Base-by-base conservation (phyloP, 495 filamentous ascomycete species). In the Amphirosellinia nigrospora region DNA sequence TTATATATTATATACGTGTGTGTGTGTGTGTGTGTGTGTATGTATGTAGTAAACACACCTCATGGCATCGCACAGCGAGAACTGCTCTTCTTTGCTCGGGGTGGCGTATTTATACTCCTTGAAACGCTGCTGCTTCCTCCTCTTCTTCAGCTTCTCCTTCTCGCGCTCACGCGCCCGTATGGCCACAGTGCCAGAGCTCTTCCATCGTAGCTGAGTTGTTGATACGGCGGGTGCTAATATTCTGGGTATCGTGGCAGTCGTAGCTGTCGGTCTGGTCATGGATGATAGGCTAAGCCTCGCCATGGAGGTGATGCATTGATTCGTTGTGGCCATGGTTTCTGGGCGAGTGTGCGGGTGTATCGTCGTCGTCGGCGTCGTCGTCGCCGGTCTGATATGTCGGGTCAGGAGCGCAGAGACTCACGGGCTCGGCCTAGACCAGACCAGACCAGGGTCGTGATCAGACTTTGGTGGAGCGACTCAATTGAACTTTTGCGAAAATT, bases 51-150 rank as follows among this genome's bases (percentile, higher is more conserved):
- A n/a, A n/a, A 61, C 87, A 56, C 87, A 95, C 92, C 94, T 88
- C 90, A 99, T 96, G 8, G 96, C 96, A 84, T 99, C 96, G 72
- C 92, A 92, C 13, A 99, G 86, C 6, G 92, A 86, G 77, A 89
- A 96, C 71, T 92, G 89, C 43, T 93, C 75, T 82, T 72, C 89
- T 82, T 71, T 86, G 73, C 75, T 85, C 82, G 74, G 94, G 41
- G 78, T 90, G 83, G 74, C 86, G 84, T 65, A 90, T 87, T 97
- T 70, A 84, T 87, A 70, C 79, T 86, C 64, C 85, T 85, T 65
- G 69, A 77, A 82, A 0, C 82, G 81, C 79, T 92, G 93, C 79
- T 90, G 90, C 71, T 83, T 86, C 81, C 90, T 81, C 79, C 92
- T 93, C 80, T 89, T 91, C 75, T 87, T 87, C 79, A 91, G 89